Evolutionary conservation across 495 filamentous ascomycete genomes (phyloP).

Genomic region (Lasiosphaeria ovina): DNA sequence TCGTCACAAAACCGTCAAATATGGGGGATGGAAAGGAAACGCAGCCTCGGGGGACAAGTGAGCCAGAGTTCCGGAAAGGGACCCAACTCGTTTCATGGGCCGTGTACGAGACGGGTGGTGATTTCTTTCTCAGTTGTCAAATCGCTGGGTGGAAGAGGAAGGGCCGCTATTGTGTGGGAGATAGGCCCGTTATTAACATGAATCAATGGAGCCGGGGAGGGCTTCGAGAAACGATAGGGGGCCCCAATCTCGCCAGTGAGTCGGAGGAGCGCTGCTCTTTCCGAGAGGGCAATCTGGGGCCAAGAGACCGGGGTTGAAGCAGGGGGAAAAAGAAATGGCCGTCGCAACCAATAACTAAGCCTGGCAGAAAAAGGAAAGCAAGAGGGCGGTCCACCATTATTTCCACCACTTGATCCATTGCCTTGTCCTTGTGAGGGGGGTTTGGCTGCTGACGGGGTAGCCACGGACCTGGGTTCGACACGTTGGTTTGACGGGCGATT

Average conservation of each 20-base stretch:
- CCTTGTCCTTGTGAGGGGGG: too few species aligned
- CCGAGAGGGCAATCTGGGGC: constrained; percentile 30
- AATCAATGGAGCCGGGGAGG: constrained; percentile 32
- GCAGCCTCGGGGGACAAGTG: constrained; percentile 6
- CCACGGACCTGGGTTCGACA: too few species aligned
- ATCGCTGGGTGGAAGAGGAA: constrained; percentile 20
- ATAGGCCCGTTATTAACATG: constrained; percentile 31
- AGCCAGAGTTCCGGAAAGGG: constrained; percentile 17
- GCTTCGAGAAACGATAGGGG: constrained; percentile 35
- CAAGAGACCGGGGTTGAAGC: constrained; percentile 18
- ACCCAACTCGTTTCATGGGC: constrained; percentile 14
- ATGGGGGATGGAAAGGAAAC: not conserved
- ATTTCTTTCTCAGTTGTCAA: constrained; percentile 15
- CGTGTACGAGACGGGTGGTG: constrained; percentile 3
- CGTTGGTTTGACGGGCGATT: too few species aligned
- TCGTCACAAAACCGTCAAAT: constrained; percentile 13
- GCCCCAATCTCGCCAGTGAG: constrained; percentile 43
- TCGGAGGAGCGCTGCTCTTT: constrained; percentile 28
- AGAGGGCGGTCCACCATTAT: too few species aligned
- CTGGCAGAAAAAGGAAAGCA: not conserved
- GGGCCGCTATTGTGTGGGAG: constrained; percentile 22
- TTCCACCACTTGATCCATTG: too few species aligned
- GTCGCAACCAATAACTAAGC: constrained; percentile 9
- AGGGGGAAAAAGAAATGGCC: constrained; percentile 21
- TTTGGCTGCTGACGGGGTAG: too few species aligned